These are phyloP conservation scores for Colletotrichum sp. DNA, from an alignment of 2,329 filamentous ascomycete genomes.

Conservation along the genomic window DNA sequence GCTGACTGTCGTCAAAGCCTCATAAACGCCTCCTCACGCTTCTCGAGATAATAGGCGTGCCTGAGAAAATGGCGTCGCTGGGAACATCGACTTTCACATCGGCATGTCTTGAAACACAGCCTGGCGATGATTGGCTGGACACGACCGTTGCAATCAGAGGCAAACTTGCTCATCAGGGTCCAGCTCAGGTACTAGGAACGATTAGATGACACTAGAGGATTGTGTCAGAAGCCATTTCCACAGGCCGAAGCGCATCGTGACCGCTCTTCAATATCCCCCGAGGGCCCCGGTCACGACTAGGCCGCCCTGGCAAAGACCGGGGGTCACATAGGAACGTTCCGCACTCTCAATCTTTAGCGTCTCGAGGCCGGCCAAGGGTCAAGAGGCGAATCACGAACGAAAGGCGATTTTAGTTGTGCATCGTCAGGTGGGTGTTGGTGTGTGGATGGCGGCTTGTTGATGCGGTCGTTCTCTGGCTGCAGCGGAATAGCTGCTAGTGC, in stretches of 20 bases:
- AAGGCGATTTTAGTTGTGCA: not conserved
- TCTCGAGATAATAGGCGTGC: not conserved
- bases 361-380: not conserved
- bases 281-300: not conserved
- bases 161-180: conserved; percentile 6
- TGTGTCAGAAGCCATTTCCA: conserved; percentile 5
- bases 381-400: not conserved
- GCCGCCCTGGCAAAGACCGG: not conserved
- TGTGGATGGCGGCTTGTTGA: conserved; percentile 1
- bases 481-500: conserved; percentile 19
- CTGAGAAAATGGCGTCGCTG: not conserved
- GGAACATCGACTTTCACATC: not conserved
- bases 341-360: conserved; percentile 9
- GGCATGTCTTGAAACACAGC: conserved; percentile 2
- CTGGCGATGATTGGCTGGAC: not conserved
- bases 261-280: conserved; percentile 13
- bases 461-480: conserved; percentile 11
- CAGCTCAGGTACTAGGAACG: conserved; percentile 8
- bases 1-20: not conserved
- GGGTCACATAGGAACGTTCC: conserved; percentile 6
- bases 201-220: conserved; percentile 12
- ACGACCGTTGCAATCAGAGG: conserved; percentile 10
- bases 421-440: not conserved
- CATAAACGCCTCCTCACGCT: not conserved
- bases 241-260: conserved; percentile 3